Evolutionary conservation across 1,284 basidiomycete genomes (phyloP), one percentile per base, ranked within the genome.

Genomic region (Termitomyces sp.): DNA sequence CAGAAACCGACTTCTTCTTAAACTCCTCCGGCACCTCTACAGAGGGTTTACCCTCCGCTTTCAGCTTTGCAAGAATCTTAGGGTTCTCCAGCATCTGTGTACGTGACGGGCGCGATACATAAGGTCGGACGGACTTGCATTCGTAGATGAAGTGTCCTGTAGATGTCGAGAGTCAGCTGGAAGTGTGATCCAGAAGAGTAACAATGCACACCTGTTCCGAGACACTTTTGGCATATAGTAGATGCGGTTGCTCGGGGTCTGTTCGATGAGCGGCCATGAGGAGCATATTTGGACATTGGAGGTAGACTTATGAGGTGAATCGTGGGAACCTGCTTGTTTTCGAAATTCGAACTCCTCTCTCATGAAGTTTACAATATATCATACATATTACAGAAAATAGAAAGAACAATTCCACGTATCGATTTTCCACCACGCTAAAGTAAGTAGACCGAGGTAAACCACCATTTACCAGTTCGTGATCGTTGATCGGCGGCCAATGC

Each of bases 21-120:
- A 91, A 90, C 67, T 91, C 89, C 57, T 90, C 88, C 5, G 89
- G 88, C 10, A 90, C 81, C 61, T 89, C 87, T 0, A 86, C 81
- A 6, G 82, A 82, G 5, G 88, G 86, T 57, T 84, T 83, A 12
- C 83, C 83, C 1, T 81, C 80, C 0, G 75, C 72, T 67, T 82
- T 86, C 41, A 86, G 67, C 65, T 88, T 88, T 9, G 83, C 78
- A 6, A 86, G 69, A 2, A 81, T 50, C 17, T 69, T 73, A 2
- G 88, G 88, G 51, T 90, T 89, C 64, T 90, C 86, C 21, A 92
- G 77, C 65, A 84, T 79, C 62, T 88, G 78, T 2, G 88, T 90
- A 45, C 89, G 79, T 41, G 88, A 90, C 1, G 89, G 89, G 8
- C 89, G 79, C 15, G 85, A 82, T 42, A 91, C 75, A 65, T 91